Base-by-base conservation (phyloP, 2,329 filamentous ascomycete genomes). In the Dryadomyces quercivorus region DNA sequence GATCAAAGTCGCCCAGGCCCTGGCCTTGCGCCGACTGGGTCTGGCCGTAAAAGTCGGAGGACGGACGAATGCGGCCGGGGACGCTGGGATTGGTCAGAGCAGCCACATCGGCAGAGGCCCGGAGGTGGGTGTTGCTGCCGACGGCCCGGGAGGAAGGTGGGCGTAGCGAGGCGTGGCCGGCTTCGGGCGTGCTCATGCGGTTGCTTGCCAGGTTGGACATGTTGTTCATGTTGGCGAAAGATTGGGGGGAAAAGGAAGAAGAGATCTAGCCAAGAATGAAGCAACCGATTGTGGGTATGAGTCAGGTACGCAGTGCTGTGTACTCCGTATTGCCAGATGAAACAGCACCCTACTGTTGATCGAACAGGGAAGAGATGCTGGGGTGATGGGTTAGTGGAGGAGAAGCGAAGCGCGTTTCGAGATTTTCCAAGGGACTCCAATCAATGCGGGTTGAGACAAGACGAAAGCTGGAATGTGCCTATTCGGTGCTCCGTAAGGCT, bases 171-270 rank as follows among this genome's bases (percentile, higher is more conserved):
- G 85, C 85, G 57, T 84, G 89, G 63, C 84, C 86, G 53, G 86
- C 88, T 75, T 97, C 93, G 54, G 93, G 93, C 48, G 92, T 97
- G 78, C 91, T 97, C 73, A 97, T 97, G 65, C 93, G 86, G 73
- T 97, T 97, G 62, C 82, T 82, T 68, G 84, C 80, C 61, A 81
- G 74, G 63, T 83, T 82, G 70, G 86, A 81, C 79, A 83, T 82
- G 59, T 76, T 78, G 72, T 76, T 70, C 75, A 78, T 78, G 15
- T 52, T 60, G 12, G 49, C 49, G 22, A 47, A 40, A 47, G 52
- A 50, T 55, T 34, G 38, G 50, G 43, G 22, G 48, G 56, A 22
- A 50, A 26, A 20, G 43, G 42, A 40, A 50, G 43, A 34, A 49
- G 51, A 55, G 45, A 50, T 50, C 47, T 44, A 44, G 38, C 31